Conservation (phyloP, 1,284 basidiomycete genomes). For the Wallemia ichthyophaga region DNA sequence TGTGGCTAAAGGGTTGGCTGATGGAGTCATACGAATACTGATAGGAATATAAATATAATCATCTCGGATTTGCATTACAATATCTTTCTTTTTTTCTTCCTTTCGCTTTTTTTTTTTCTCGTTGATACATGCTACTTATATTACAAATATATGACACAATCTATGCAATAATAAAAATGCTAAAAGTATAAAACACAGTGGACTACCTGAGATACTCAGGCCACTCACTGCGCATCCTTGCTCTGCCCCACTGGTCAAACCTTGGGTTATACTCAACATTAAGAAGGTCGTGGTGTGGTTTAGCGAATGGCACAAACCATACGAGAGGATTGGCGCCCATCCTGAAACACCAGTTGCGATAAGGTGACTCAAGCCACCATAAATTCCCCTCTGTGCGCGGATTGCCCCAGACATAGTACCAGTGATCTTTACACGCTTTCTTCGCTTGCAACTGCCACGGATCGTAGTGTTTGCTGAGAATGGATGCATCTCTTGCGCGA, state of each 20-base stretch:
- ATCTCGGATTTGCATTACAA: not conserved
- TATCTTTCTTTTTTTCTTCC: not conserved
- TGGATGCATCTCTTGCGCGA: slow-evolving; percentile 28
- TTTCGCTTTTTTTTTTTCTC: not conserved
- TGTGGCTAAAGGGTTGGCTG: too few species aligned
- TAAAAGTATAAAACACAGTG: too few species aligned
- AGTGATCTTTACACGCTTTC: slow-evolving; percentile 22
- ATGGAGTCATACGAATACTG: too few species aligned
- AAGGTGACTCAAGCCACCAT: slow-evolving; percentile 42
- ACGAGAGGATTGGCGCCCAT: slow-evolving; percentile 34
- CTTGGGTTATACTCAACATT: not conserved
- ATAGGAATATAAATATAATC: not conserved
- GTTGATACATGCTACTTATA: not conserved
- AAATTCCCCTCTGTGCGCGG: slow-evolving; percentile 41
- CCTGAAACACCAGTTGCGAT: slow-evolving; percentile 35
- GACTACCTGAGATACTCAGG: not conserved
- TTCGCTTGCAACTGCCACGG: slow-evolving; percentile 9
- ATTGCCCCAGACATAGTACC: slow-evolving; percentile 48
- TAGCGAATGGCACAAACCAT: slow-evolving; percentile 26
- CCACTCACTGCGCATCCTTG: not conserved
- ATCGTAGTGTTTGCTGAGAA: slow-evolving; percentile 4
- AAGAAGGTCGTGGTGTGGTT: slow-evolving; percentile 2
- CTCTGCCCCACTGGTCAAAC: not conserved
- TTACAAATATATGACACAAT: too few species aligned
- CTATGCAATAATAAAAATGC: too few species aligned